Base-by-base conservation (phyloP, 177 flowering plant genomes). In the Telopea speciosissima region DNA sequence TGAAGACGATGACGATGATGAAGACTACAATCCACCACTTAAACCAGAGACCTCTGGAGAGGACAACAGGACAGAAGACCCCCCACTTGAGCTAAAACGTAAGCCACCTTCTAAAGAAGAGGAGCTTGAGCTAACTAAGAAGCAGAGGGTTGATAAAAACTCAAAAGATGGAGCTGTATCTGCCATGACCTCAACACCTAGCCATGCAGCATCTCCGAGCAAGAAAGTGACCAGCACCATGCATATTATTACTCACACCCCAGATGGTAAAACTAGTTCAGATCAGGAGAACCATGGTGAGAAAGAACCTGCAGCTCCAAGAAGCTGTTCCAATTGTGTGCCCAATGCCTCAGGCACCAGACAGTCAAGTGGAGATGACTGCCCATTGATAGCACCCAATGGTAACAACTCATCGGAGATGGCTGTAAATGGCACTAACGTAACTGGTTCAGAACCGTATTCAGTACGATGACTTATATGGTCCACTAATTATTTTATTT, bases 1-100 rank as follows among this genome's bases (percentile, higher is more conserved):
- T 75, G 99, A 87, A 5, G 98, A 93, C 65, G 99, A 93, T 24
- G 98, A 95, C 11, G 97, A 91, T 68, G 97, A 92, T 71, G 98
- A 90, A 77, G 97, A 89, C 67, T 85, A 83, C 75, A 84, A 79
- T 72, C 93, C 97, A 21, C 95, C 93, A 14, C 86, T 87, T 77
- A 85, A 79, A 66, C 70, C 81, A 28, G 89, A 85, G 59, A 40
- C 67, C 19, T 74, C 76, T 6, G 77, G 77, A 28, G 83, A 70
- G 24, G 90, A 90, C 74, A 92, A 81, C 23, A 82, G 72, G 72
- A 36, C 71, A 49, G 72, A 71, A 58, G 86, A 81, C 65, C 72
- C 87, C 40, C 24, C 81, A 52, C 76, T 80, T 4, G 82, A 73
- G 63, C 75, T 81, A 71, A 91, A 91, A 80, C 83, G 95, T 26